Conservation (phyloP, 805 yeast species). For the Candida vaughaniae region DNA sequence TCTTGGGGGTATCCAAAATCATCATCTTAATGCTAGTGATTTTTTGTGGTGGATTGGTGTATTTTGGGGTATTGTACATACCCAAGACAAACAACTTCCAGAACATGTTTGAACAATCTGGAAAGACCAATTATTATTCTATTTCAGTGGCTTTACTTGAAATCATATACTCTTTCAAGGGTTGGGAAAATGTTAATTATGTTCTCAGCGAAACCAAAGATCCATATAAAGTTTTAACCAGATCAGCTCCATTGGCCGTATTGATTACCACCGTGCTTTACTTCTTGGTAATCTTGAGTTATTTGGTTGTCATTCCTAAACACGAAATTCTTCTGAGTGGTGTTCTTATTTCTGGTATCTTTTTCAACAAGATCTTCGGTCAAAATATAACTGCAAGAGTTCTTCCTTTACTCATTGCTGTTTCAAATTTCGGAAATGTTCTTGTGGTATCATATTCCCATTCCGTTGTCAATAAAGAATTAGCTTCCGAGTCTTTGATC, state of each 20-base stretch:
- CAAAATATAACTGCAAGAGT: slow-evolving; percentile 47
- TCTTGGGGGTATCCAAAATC: slow-evolving; percentile 54
- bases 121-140: slow-evolving; percentile 42
- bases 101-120: slow-evolving; percentile 30
- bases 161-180: slow-evolving; percentile 62
- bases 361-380: slow-evolving; percentile 58
- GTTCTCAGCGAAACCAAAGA: slow-evolving; percentile 58
- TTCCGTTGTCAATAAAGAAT: slow-evolving; percentile 56
- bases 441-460: slow-evolving; percentile 64
- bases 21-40: slow-evolving; percentile 50
- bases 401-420: slow-evolving; percentile 56
- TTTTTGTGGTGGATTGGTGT: slow-evolving; percentile 44
- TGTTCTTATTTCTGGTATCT: slow-evolving; percentile 62
- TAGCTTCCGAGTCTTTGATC: slow-evolving; percentile 50
- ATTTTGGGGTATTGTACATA: slow-evolving; percentile 26
- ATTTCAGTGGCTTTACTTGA: slow-evolving; percentile 57
- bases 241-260: slow-evolving; percentile 62
- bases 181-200: slow-evolving; percentile 70
- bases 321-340: slow-evolving; percentile 53
- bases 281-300: slow-evolving; percentile 56
- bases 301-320: slow-evolving; percentile 52
- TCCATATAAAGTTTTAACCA: slow-evolving; percentile 55
- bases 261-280: slow-evolving; percentile 51
- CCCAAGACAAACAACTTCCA: slow-evolving; percentile 25
- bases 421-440: slow-evolving; percentile 64